Base-by-base conservation (phyloP, 441 rosid species). In the Omphalea diandra region DNA sequence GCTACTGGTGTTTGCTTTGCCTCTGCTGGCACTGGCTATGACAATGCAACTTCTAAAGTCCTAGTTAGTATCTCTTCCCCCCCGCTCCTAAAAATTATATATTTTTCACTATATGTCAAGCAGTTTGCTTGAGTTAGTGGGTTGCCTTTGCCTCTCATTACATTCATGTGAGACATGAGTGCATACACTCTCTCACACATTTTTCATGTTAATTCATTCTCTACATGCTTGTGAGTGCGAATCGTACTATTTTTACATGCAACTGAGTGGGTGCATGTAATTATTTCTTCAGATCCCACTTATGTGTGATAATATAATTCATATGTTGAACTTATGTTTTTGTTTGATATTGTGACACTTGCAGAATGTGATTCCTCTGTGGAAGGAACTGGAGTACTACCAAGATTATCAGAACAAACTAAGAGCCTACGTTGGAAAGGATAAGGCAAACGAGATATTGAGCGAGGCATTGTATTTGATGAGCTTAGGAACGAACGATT, bases 21-120 rank as follows among this genome's bases (percentile, higher is more conserved):
- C 40, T 89, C 94, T 10, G 94, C 90, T 5, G 94, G 94, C 18
- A 89, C 94, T 41, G 94, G 94, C 65, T 89, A 84, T 40, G 94
- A 89, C 63, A 87, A 83, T 59, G 83, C 83, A 18, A 89, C 94
- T 43, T 75, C 94, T 57, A 56, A 60, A 0, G 88, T 89, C 17
- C 80, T 87, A 0, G 94, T 89, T 73, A 84, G 91, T 73, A 50
- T 2, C 7, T n/a, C n/a, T n/a, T n/a, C n/a, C n/a, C n/a, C n/a
- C n/a, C n/a, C n/a, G n/a, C n/a, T n/a, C n/a, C n/a, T n/a, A n/a
- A n/a, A n/a, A n/a, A n/a, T n/a, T n/a, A n/a, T n/a, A n/a, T 44
- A n/a, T 18, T 0, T 47, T 49, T n/a, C 24, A 4, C 10, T 40
- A 40, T 40, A n/a, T n/a, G n/a, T n/a, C n/a, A n/a, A n/a, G n/a